Evolutionary conservation across 495 filamentous ascomycete species (phyloP), one percentile per base, ranked within the genome.

Genomic region (Hapsidospora chrysogenum): DNA sequence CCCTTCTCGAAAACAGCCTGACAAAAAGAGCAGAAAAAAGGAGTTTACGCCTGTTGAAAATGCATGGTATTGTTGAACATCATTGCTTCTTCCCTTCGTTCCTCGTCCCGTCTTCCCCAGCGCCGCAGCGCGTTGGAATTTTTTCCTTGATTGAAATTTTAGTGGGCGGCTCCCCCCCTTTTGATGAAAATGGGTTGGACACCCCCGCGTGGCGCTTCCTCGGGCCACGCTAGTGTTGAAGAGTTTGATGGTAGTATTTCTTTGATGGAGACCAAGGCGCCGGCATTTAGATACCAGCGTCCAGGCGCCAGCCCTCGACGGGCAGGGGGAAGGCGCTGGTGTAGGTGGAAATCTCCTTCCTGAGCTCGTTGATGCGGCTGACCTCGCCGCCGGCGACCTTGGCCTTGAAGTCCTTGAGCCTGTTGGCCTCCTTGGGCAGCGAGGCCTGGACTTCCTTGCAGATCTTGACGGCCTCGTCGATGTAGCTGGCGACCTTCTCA

Each of bases 321-420:
- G 89, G 89, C 29, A 97, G 74, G 47, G 89, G 89, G 81, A 92
- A 96, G 34, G 74, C 76, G 53, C 70, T 68, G 53, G 83, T 83
- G 92, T 92, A 97, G 29, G 57, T 59, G 29, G 80, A 63, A 51
- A 97, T 79, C 71, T 96, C 87, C 69, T 83, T 78, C 67, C 73
- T 79, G 50, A 95, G 67, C 42, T 70, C 72, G 41, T 72, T 67
- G 56, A 97, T 80, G 65, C 83, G 80, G 31, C 70, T 50, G 29
- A 92, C 70, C 45, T 77, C 72, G 33, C 82, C 85, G 39, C 64
- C 63, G 35, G 80, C 70, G 36, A 92, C 80, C 70, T 83, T 85
- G 49, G 78, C 76, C 66, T 85, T 87, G 78, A 97, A 97, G 68
- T 97, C 92, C 76, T 96, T 96, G 49, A 85, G 80, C 74, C 87